Evolutionary conservation across 1,284 basidiomycete genomes (phyloP), one percentile per base, ranked within the genome.

Genomic region (Fomitopsis schrenkii): DNA sequence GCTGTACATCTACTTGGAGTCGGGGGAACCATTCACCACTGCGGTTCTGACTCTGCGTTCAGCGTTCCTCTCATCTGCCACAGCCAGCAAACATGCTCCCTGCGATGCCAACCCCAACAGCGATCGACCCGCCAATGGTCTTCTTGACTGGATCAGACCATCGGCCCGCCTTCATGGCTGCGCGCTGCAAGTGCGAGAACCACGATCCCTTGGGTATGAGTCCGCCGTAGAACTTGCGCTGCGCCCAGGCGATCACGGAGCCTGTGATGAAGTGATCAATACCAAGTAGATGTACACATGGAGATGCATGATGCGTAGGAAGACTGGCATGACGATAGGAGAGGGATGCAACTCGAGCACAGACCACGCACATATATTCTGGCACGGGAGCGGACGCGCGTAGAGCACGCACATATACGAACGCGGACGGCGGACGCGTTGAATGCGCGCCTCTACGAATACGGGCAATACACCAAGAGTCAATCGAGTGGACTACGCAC

Each of bases 151-250:
- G 48, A 4, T 33, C 48, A 28, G 30, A 2, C 48, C 26, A 50
- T 3, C 28, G 48, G 26, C 14, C 48, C 4, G 28, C 28, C 28
- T 50, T 67, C 71, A 72, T 72, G 4, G 63, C 70, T 1, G 64
- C 61, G 5, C 60, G 42, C 59, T 73, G 72, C 14, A 74, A 59
- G 12, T n/a, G 33, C 2, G 70, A 22, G 59, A 74, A 74, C 72
- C 71, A 73, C 40, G 66, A 68, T 12, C 67, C 68, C 50, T 59
- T 38, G 10, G 19, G 50, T 9, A 73, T 66, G 0, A 57, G 61
- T 10, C 58, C 64, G 22, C 71, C 71, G 52, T 61, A 73, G 62
- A 73, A 71, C 14, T 40, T 42, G 15, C 71, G 55, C 59, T 74
- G 72, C 10, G 67, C 59, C 72, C 69, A 72, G 0, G 72, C 67